Evolutionary conservation across 2,329 filamentous ascomycete species (phyloP), one percentile per base, ranked within the genome.

Genomic region (Pyricularia sp.): DNA sequence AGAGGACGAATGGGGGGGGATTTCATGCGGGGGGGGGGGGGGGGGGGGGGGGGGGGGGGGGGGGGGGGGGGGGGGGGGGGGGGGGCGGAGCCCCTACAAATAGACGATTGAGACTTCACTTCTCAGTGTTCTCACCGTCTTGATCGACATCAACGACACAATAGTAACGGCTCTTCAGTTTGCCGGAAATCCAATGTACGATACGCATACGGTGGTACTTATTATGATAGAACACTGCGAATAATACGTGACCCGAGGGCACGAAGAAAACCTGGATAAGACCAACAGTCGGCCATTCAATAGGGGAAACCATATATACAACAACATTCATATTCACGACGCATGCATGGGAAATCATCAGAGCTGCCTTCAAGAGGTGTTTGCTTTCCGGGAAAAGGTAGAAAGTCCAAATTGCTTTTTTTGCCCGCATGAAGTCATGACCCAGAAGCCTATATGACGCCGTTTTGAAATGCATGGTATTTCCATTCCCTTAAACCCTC

Each of bases 381-480:
- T 58, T 67, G 65, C 20, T 25, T 26, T 64, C 30, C 55, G 67
- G 64, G 31, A 33, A 63, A 17, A 63, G 59, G 68, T 30, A 61
- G 63, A 66, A 71, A 70, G 68, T 67, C 64, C 64, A 66, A 70
- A 69, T 71, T 64, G 42, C 67, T 59, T 72, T 73, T 73, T 74
- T 74, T 72, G 59, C 25, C 59, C 59, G 59, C 59, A 75, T 76
- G 75, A 36, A 63, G 71, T 74, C 72, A 72, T 71, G 71, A 72
- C 69, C 72, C 74, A 70, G 70, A 71, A 74, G 67, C 72, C 74
- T 72, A 75, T 75, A 71, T 73, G 74, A 76, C 75, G 75, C 75
- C 73, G 69, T 66, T 68, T 36, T 69, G 69, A 71, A 70, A 74
- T 72, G 70, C 72, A 70, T 70, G 68, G 65, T 69, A 67, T 72